Evolutionary conservation across 2,329 filamentous ascomycete genomes (phyloP), one percentile per base, ranked within the genome.

Genomic region (Eutypella sp.): DNA sequence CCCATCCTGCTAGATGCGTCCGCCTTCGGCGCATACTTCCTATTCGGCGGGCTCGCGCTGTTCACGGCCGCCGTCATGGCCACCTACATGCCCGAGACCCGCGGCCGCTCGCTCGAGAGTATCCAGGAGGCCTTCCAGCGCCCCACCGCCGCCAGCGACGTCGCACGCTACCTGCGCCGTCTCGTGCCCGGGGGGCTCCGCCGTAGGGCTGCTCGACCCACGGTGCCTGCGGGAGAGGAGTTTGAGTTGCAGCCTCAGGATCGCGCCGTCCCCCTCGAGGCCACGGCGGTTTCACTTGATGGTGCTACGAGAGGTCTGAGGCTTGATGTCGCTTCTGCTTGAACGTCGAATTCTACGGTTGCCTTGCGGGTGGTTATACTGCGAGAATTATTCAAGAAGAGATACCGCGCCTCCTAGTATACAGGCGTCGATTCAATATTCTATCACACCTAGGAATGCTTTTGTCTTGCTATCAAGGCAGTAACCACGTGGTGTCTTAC

Each of bases 1-100:
- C 71, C 70, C 0, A 67, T 72, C 2, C 50, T 74, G 1, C 57
- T 74, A 3, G 63, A 67, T 0, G 45, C 47, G 2, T 70, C 66
- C 1, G 66, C 64, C 4, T 74, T 63, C 27, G 70, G 68, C 1
- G 67, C 67, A 0, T 75, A 75, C 45, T 73, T 74, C 41, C 57
- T 74, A 8, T 75, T 74, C 38, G 71, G 68, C 7, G 61, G 64
- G 3, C 64, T 69, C 24, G 58, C 67, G 0, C 41, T 72, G 6
- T 51, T 63, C 22, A 73, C 70, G 0, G 63, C 66, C 1, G 38
- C 59, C 9, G 63, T 74, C 0, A 65, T 67, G 20, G 58, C 63
- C 1, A 41, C 67, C 0, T 74, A 64, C 40, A 78, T 78, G 74
- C 72, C 70, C 1, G 75, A 78, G 54, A 78, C 74, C 0, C 64